Evolutionary conservation across 108 stramenopile species (phyloP).

Genomic region (Pseudonitzschia pungens): DNA sequence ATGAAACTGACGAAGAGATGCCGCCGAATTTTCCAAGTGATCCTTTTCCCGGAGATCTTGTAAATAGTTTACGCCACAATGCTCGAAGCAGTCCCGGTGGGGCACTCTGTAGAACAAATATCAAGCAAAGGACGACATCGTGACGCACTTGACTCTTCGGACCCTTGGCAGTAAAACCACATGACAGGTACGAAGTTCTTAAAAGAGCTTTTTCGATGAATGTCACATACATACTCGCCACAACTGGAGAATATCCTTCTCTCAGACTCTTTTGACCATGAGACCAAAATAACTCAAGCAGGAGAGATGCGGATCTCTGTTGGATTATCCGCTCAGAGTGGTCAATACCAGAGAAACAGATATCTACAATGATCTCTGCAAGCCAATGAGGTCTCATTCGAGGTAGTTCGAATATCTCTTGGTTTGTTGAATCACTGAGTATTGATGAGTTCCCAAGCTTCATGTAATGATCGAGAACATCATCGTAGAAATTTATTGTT

Average conservation of each 20-base stretch:
- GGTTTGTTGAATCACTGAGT: conserved; percentile 38
- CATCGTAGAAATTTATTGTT: conserved; percentile 54
- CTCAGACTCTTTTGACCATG: conserved; percentile 59
- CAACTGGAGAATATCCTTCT: conserved; percentile 56
- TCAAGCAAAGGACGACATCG: conserved; percentile 75
- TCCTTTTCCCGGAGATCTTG: conserved; percentile 57
- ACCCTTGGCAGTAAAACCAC: background rate
- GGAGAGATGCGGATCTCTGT: conserved; percentile 69
- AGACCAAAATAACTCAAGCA: conserved; percentile 84
- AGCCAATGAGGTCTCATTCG: conserved; percentile 79
- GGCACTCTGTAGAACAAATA: conserved; percentile 81
- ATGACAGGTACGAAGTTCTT: conserved; percentile 65
- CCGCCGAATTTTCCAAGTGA: conserved; percentile 57
- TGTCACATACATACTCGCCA: conserved; percentile 72
- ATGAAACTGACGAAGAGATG: conserved; percentile 29
- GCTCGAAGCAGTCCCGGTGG: conserved; percentile 74
- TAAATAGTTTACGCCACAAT: conserved; percentile 74
- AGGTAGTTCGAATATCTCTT: conserved; percentile 46
- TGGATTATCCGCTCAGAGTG: conserved; percentile 82
- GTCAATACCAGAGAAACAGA: conserved; percentile 76
- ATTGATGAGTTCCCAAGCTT: conserved; percentile 48
- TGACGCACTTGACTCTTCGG: conserved; percentile 75
- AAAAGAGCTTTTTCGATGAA: conserved; percentile 69
- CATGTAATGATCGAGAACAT: conserved; percentile 49
- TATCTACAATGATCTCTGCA: conserved; percentile 71